Conservation (phyloP, 1,284 basidiomycete genomes). For the Papiliotrema laurentii region DNA sequence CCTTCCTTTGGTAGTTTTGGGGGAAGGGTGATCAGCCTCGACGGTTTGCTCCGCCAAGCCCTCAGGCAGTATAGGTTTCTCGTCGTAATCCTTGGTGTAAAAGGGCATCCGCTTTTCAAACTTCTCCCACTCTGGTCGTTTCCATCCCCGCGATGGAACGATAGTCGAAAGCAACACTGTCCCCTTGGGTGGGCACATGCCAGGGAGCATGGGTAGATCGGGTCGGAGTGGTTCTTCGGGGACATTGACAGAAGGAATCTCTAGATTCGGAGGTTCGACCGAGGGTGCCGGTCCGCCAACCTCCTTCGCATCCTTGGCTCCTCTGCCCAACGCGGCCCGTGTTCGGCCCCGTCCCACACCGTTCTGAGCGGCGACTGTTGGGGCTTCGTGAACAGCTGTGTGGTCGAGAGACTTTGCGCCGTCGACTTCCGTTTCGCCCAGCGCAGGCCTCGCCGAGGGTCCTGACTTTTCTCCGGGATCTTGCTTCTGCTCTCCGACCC, state of each 20-base stretch:
- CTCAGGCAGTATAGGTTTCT: constrained; percentile 2
- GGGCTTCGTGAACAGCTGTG: neutral
- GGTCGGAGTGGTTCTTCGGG: constrained; percentile 4
- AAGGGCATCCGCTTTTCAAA: constrained; percentile 31
- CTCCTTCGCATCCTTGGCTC: too few relatives aligned
- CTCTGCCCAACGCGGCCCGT: neutral
- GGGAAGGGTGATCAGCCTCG: neutral
- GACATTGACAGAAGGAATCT: neutral
- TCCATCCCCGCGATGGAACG: constrained; percentile 26
- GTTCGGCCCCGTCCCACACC: neutral
- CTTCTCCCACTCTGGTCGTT: constrained; percentile 27
- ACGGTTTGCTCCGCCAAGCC: neutral
- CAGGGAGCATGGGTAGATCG: constrained; percentile 23
- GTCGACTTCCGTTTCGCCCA: neutral
- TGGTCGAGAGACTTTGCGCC: neutral
- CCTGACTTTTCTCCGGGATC: neutral
- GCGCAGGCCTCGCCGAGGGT: neutral
- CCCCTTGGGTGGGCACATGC: constrained; percentile 22
- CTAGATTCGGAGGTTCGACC: neutral
- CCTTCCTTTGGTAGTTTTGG: neutral
- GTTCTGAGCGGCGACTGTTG: too few relatives aligned
- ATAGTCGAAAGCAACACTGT: constrained; percentile 37
- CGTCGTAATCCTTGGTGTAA: constrained; percentile 25
- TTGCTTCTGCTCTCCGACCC: constrained; percentile 18
- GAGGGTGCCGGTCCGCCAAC: neutral